Conservation (phyloP, 306 rosid species). For the Crotalaria pallida region DNA sequence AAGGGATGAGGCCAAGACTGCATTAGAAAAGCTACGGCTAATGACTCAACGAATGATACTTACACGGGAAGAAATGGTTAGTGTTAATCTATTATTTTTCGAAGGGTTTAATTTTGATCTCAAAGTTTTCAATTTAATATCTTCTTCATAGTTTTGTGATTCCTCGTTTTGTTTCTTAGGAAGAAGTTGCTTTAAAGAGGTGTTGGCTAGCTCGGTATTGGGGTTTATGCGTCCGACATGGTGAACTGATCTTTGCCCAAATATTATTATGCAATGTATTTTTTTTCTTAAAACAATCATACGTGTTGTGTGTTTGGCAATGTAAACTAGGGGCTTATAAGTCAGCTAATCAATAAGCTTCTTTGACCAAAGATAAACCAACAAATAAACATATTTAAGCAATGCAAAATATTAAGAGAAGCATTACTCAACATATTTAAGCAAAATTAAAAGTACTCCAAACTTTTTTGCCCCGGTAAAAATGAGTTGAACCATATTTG, state of each 20-base stretch:
- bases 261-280: not conserved
- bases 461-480: too few species aligned
- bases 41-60: constrained; percentile 78
- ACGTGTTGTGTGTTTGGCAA: too few species aligned
- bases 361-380: too few species aligned
- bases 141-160: constrained; percentile 18
- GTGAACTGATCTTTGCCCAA: constrained; percentile 35
- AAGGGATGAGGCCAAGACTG: constrained; percentile 58
- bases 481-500: too few species aligned
- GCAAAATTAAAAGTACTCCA: too few species aligned
- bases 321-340: too few species aligned
- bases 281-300: not conserved
- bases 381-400: too few species aligned
- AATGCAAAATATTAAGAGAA: too few species aligned
- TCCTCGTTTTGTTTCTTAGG: constrained; percentile 50
- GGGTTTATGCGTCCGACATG: constrained; percentile 67
- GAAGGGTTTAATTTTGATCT: constrained; percentile 10
- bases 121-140: not conserved
- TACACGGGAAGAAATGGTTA: constrained; percentile 82
- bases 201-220: constrained; percentile 97
- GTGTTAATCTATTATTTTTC: not conserved
- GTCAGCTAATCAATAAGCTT: too few species aligned
- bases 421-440: too few species aligned
- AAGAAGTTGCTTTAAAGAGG: constrained; percentile 91
- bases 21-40: constrained; percentile 52